Evolutionary conservation across 2,329 filamentous ascomycete genomes (phyloP).

Genomic region (Helicocarpus griseus): DNA sequence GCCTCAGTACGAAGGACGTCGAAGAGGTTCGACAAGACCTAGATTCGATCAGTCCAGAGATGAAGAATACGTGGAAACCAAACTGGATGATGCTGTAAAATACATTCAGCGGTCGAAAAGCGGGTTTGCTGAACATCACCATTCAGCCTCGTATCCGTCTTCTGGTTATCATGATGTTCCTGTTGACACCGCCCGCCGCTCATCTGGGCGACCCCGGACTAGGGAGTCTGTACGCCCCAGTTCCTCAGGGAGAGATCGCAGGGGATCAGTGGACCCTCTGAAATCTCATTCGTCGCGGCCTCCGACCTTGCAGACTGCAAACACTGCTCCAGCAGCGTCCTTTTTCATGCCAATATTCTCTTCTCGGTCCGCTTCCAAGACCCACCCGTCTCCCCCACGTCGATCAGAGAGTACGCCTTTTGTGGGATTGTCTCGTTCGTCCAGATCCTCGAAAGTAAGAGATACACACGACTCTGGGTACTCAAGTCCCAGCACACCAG

Average conservation of each 20-base stretch:
- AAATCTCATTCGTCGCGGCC: constrained; percentile 21
- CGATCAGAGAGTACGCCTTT: constrained; percentile 23
- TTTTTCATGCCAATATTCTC: constrained; percentile 16
- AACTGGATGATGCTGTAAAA: constrained; percentile 26
- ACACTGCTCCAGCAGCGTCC: constrained; percentile 22
- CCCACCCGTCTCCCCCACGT: constrained; percentile 20
- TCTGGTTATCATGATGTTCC: constrained; percentile 22
- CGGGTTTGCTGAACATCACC: constrained; percentile 14
- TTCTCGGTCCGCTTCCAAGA: constrained; percentile 25
- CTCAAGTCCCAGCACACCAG: constrained; percentile 36
- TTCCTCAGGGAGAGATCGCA: constrained; percentile 12
- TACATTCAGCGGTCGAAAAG: constrained; percentile 31
- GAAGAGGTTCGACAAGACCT: constrained; percentile 16
- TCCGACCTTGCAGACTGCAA: constrained; percentile 28
- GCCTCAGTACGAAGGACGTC: not conserved
- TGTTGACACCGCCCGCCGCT: constrained; percentile 23
- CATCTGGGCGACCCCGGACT: constrained; percentile 21
- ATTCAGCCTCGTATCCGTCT: constrained; percentile 23
- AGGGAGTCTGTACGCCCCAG: constrained; percentile 8
- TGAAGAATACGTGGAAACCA: constrained; percentile 20
- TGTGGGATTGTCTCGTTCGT: constrained; percentile 19
- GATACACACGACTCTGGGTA: constrained; percentile 35
- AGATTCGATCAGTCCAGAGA: constrained; percentile 19
- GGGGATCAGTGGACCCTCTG: constrained; percentile 20
- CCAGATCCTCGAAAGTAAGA: constrained; percentile 29